Evolutionary conservation across 129 eudicot species (phyloP).

Genomic region (Ambrosia artemisiifolia): DNA sequence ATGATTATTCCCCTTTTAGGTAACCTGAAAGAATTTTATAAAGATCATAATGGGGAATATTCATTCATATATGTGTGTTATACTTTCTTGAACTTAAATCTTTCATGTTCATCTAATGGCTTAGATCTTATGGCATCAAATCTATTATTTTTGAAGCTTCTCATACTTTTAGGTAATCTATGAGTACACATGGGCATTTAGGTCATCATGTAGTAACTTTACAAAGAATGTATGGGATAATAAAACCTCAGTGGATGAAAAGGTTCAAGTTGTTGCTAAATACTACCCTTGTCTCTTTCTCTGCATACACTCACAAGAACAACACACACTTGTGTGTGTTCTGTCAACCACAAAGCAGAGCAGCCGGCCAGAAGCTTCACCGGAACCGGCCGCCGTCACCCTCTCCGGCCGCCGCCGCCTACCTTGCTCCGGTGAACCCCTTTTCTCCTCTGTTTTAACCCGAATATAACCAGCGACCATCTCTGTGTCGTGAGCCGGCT

Average conservation of each 20-base stretch:
- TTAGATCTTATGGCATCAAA: not conserved
- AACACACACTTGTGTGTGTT: too few species aligned
- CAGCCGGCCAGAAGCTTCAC: too few species aligned
- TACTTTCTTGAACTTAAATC: not conserved
- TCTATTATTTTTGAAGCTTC: not conserved
- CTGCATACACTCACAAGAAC: too few species aligned
- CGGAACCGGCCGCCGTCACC: too few species aligned
- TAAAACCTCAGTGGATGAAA: not conserved
- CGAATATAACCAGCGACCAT: too few species aligned
- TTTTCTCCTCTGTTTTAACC: too few species aligned
- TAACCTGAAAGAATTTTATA: not conserved
- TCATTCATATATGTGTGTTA: not conserved
- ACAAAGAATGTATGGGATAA: not conserved
- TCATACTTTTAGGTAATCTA: not conserved
- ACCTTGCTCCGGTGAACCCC: too few species aligned
- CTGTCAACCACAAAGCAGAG: too few species aligned
- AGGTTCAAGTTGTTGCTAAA: not conserved
- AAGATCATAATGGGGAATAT: not conserved
- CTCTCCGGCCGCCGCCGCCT: too few species aligned
- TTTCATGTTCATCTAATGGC: not conserved
- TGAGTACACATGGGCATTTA: not conserved
- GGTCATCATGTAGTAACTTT: not conserved
- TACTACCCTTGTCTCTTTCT: too few species aligned
- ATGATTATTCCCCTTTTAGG: not conserved
- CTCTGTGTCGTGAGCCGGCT: too few species aligned